Evolutionary conservation across 768 basidiomycete species (phyloP), one percentile per base, ranked within the genome.

Genomic region (Mycena albidolilacea): DNA sequence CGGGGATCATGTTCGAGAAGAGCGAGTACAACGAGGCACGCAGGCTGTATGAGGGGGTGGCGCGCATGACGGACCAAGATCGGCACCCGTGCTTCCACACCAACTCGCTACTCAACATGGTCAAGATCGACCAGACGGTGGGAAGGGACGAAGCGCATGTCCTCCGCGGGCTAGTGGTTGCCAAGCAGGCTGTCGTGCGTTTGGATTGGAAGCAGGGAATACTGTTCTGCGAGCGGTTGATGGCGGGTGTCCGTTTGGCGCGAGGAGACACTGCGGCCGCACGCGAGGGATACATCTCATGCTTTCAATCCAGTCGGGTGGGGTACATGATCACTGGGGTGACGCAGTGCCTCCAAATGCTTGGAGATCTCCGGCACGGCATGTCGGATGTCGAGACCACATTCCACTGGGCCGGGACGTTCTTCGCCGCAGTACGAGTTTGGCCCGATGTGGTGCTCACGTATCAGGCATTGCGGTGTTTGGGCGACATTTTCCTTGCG

Each of bases 1-100:
- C 68, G 38, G 68, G 39, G 59, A 30, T 69, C 23, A 61, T 54
- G 39, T 62, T 48, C 37, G 58, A 61, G 60, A 69, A 62, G 60
- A 69, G 59, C 59, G 60, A 69, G 50, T 69, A 69, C 60, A 60
- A 23, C 14, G 68, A 69, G 48, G 68, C 60, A 39, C 23, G 59
- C 5, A 38, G 6, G 48, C n/a, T 67, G 46, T 60, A 59, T 37
- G 35, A 59, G 14, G 66, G 12, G 46, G 58, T 67, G 39, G 50
- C n/a, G 11, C 59, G 60, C 48, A 69, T 61, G 60, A 41, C 50
- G 14, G 59, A 52, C 5, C 67, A 43, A 10, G n/a, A 41, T 19
- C 67, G 50, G 9, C 48, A 62, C 48, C 60, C 67, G 23, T 52
- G 52, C 59, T 54, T 62, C 37, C 59, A 62, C 60, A 11, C 14